These are phyloP conservation scores for Schizonepeta tenuifolia DNA, from an alignment of 257 asterid species.

Conservation along the genomic window DNA sequence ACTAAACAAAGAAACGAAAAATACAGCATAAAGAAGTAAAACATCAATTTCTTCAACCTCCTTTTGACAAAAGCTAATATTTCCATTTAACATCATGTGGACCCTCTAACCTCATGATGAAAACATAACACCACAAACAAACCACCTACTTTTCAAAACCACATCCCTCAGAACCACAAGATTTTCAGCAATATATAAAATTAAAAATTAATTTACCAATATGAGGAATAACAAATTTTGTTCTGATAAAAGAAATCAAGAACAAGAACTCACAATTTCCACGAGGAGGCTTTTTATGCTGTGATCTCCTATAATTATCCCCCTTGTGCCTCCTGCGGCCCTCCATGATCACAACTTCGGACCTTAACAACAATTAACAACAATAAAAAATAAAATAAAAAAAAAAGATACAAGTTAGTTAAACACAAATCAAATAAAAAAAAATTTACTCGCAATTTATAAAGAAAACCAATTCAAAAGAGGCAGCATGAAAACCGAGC, in stretches of 20 bases:
- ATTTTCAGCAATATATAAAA: slow-evolving; percentile 19
- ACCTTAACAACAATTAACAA: slow-evolving; percentile 12
- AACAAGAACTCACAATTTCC: slow-evolving; percentile 35
- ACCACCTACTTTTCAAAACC: neutral
- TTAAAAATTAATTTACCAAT: slow-evolving; percentile 9
- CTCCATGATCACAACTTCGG: slow-evolving; percentile 43
- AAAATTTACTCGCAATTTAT: neutral
- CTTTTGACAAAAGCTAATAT: slow-evolving; percentile 27
- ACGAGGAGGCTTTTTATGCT: slow-evolving; percentile 42
- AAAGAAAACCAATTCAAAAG: neutral
- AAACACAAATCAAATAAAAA: neutral
- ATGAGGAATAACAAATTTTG: neutral
- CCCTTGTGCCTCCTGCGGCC: slow-evolving; percentile 43
- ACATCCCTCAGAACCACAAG: slow-evolving; percentile 22
- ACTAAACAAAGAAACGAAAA: slow-evolving; percentile 9
- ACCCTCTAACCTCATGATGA: slow-evolving; percentile 30
- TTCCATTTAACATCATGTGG: slow-evolving; percentile 26
- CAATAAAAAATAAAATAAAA: no score
- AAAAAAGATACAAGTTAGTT: neutral
- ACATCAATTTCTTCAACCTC: slow-evolving; percentile 28
- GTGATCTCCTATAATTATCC: slow-evolving; percentile 41
- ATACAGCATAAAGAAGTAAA: slow-evolving; percentile 22
- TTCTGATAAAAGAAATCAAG: slow-evolving; percentile 5
- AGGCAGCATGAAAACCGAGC: neutral
- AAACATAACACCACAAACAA: slow-evolving; percentile 29